Conservation (phyloP, 352 stramenopile species). For the Peronospora destructor region DNA sequence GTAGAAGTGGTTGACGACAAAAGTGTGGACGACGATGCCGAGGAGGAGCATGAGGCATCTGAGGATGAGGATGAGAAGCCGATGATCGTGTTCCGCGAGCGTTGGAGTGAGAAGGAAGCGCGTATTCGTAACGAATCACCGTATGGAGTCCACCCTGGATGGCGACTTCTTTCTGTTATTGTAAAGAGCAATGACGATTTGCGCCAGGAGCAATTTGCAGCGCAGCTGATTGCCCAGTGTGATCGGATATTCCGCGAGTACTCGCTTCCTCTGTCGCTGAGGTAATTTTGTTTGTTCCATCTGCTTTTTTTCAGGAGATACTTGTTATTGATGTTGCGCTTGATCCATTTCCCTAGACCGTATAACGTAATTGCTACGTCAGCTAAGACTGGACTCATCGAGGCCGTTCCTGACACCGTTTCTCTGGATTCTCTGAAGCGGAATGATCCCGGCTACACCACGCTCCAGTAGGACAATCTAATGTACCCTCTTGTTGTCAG, state of each 20-base stretch:
- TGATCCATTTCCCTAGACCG: constrained; percentile 37
- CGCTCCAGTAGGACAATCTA: constrained; percentile 81
- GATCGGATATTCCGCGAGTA: constrained; percentile 93
- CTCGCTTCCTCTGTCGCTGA: constrained; percentile 88
- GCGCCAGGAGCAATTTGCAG: constrained; percentile 95
- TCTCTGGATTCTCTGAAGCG: constrained; percentile 97
- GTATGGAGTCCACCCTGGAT: constrained; percentile 48
- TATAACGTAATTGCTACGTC: constrained; percentile 96
- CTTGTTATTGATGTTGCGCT: constrained; percentile 19
- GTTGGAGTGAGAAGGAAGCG: constrained; percentile 69
- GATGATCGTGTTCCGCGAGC: constrained; percentile 78
- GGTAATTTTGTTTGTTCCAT: constrained; percentile 27
- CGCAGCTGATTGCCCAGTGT: constrained; percentile 95
- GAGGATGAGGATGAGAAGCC: constrained; percentile 54
- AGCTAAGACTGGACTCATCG: constrained; percentile 91
- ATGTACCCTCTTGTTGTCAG: constrained; percentile 5
- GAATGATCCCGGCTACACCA: constrained; percentile 72
- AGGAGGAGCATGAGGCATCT: constrained; percentile 11
- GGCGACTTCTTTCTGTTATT: constrained; percentile 87
- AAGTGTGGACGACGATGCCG: constrained; percentile 6
- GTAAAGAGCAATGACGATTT: constrained; percentile 98
- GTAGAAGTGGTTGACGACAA: constrained; percentile 26
- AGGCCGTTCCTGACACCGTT: constrained; percentile 93
- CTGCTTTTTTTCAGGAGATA: constrained; percentile 29
- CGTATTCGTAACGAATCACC: constrained; percentile 53